Evolutionary conservation across 179 eudicot genomes (phyloP).

Genomic region (Amaranthus tricolor): DNA sequence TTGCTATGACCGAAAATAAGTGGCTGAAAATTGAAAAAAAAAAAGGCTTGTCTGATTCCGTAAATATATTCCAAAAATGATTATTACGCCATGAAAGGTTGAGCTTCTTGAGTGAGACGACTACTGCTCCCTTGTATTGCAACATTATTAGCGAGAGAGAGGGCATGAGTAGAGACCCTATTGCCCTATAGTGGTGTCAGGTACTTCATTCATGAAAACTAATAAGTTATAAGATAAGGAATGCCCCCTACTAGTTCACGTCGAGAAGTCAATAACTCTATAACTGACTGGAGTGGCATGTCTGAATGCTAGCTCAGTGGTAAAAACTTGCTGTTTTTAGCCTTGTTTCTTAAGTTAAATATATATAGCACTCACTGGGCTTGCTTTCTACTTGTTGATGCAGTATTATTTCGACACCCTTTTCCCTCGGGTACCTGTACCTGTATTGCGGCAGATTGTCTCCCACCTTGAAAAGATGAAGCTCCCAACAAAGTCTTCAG

Average conservation of each 20-base stretch:
- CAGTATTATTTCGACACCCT: slow-evolving; percentile 99
- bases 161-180: neutral
- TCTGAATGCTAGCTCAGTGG: slow-evolving; percentile 7
- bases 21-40: neutral
- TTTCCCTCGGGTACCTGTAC: slow-evolving; percentile 91
- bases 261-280: neutral
- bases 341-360: neutral
- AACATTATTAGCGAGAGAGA: neutral
- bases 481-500: slow-evolving; percentile 72
- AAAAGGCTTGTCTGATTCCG: neutral
- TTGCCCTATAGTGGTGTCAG: neutral
- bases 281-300: neutral
- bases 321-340: neutral
- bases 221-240: neutral
- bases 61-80: neutral
- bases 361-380: neutral
- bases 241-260: neutral
- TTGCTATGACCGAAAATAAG: neutral
- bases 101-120: neutral
- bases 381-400: slow-evolving; percentile 25
- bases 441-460: slow-evolving; percentile 62
- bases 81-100: neutral
- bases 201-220: slow-evolving; percentile 10
- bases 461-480: slow-evolving; percentile 80
- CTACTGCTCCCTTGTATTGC: neutral